A percentile compares a stretch with the other conserved stretches of the same genome.
phyloP scores from a whole-genome alignment of 2,329 filamentous ascomycete genomes.

The Podosphaera fusca region DNA sequence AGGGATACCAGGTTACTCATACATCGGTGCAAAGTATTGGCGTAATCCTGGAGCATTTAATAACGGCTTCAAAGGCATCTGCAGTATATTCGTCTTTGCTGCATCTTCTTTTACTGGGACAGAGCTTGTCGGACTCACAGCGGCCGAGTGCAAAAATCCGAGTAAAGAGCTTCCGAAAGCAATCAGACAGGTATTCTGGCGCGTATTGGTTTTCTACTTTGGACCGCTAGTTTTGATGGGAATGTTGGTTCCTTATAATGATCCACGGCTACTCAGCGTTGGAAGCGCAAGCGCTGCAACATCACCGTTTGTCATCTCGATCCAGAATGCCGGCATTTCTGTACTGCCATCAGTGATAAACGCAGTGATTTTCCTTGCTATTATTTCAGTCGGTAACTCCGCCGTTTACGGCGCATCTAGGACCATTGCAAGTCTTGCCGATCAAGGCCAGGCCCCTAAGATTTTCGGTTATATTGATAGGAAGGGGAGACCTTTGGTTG shows the following conservation, averaged over 20 bases:
- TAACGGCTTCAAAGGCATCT: constrained; percentile 66
- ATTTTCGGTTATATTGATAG: constrained; percentile 64
- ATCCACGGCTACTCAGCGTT: constrained; percentile 36
- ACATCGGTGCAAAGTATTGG: constrained; percentile 67
- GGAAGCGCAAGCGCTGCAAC: constrained; percentile 40
- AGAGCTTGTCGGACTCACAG: constrained; percentile 53
- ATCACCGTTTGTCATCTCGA: constrained; percentile 85
- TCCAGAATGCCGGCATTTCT: constrained; percentile 59
- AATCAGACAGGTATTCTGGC: constrained; percentile 88
- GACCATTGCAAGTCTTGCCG: constrained; percentile 71
- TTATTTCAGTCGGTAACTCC: constrained; percentile 78
- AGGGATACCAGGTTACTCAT: constrained; percentile 47
- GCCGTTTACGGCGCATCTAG: constrained; percentile 79
- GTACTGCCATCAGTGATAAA: constrained; percentile 81
- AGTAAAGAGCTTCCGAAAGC: constrained; percentile 65
- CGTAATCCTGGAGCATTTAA: constrained; percentile 59
- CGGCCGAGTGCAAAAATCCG: constrained; percentile 58
- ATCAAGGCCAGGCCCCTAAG: constrained; percentile 61
- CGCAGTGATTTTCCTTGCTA: constrained; percentile 75
- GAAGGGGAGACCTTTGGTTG: constrained; percentile 53
- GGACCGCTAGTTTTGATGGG: constrained; percentile 63
- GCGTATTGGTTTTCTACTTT: constrained; percentile 76
- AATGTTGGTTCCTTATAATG: constrained; percentile 53
- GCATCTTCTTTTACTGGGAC: constrained; percentile 58
- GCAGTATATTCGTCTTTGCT: constrained; percentile 53